These are phyloP conservation scores for Penicillium sumatraense DNA, from an alignment of 2,329 filamentous ascomycete genomes.

Conservation along the genomic window DNA sequence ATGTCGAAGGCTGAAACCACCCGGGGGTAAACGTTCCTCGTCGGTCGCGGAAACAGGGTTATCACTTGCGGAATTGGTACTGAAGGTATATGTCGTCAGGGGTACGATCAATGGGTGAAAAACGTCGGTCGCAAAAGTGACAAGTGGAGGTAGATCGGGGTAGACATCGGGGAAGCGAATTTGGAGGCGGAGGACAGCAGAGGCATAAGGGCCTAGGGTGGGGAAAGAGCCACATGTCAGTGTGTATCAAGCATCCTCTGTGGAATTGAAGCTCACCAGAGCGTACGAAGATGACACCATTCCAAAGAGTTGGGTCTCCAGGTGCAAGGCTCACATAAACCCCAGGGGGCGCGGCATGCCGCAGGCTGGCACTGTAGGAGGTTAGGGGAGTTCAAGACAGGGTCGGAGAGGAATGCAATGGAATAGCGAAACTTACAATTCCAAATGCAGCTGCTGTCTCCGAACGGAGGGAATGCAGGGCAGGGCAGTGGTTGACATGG, in stretches of 20 bases:
- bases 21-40: constrained; percentile 80
- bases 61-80: constrained; percentile 73
- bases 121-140: constrained; percentile 89
- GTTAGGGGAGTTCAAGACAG: constrained; percentile 4
- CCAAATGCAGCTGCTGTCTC: constrained; percentile 76
- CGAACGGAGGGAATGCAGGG: constrained; percentile 60
- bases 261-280: constrained; percentile 63
- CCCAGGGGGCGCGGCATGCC: constrained; percentile 80
- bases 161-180: constrained; percentile 84
- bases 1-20: constrained; percentile 86
- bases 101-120: constrained; percentile 94
- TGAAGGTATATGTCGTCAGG: constrained; percentile 92
- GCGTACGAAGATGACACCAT: constrained; percentile 87
- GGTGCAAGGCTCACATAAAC: constrained; percentile 85
- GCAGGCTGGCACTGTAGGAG: constrained; percentile 71
- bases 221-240: constrained; percentile 12
- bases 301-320: constrained; percentile 81
- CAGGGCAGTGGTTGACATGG: constrained; percentile 42
- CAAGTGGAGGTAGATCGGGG: constrained; percentile 76
- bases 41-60: constrained; percentile 84
- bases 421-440: constrained; percentile 67
- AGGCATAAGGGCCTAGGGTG: constrained; percentile 77
- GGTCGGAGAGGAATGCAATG: not conserved
- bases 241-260: not conserved
- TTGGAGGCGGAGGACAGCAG: constrained; percentile 85